Conservation (phyloP, 2,329 filamentous ascomycete genomes). For the Nemania diffusa region DNA sequence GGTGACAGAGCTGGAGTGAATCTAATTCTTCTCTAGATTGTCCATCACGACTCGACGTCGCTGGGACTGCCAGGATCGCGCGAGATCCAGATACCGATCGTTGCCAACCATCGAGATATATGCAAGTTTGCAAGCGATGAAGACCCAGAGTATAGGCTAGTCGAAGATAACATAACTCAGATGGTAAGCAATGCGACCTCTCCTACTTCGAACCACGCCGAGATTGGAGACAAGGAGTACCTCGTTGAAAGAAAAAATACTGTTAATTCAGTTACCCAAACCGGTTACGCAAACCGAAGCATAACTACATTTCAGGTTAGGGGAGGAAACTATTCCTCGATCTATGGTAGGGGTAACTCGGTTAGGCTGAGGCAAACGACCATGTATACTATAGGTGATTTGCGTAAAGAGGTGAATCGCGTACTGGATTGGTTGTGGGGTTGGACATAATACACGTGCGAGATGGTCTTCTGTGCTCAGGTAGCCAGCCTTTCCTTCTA, state of each 20-base stretch:
- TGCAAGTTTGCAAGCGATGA: conserved; percentile 15
- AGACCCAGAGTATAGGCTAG: conserved; percentile 6
- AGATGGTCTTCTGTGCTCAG: too few species aligned
- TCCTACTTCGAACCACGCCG: neutral
- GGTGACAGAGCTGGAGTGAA: neutral
- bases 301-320: too few species aligned
- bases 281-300: conserved; percentile 4
- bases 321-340: too few species aligned
- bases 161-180: conserved; percentile 16
- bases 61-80: conserved; percentile 22
- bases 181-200: conserved; percentile 13
- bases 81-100: conserved; percentile 16
- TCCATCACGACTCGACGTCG: conserved; percentile 9
- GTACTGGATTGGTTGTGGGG: too few species aligned
- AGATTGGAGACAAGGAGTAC: neutral
- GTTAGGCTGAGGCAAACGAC: too few species aligned
- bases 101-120: conserved; percentile 15
- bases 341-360: too few species aligned
- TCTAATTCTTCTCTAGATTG: conserved; percentile 12
- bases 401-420: too few species aligned
- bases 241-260: neutral
- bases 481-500: too few species aligned
- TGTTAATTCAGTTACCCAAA: conserved; percentile 2
- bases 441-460: too few species aligned
- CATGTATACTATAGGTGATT: too few species aligned